Evolutionary conservation across 2,329 filamentous ascomycete genomes (phyloP).

Genomic region (Aspergillus alliaceus): DNA sequence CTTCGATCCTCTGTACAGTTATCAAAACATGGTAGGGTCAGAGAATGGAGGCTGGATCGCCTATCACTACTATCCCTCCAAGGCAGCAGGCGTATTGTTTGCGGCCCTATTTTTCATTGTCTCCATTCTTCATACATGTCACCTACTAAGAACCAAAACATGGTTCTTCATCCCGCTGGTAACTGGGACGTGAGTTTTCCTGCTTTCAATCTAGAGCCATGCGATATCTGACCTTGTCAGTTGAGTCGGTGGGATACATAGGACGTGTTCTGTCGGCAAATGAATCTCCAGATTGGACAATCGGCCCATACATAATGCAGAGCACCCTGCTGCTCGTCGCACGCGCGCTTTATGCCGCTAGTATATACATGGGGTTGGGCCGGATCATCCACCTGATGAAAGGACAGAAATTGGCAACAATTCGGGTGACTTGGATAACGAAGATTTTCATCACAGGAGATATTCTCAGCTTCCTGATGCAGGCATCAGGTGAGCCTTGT

Average conservation of each 20-base stretch:
- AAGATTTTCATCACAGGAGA: slow-evolving; percentile 31
- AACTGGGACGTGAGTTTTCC: slow-evolving; percentile 36
- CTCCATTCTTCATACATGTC: slow-evolving; percentile 21
- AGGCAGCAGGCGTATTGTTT: slow-evolving; percentile 24
- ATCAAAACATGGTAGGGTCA: neutral
- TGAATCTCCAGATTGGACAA: slow-evolving; percentile 29
- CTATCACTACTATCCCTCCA: slow-evolving; percentile 27
- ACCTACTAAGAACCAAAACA: slow-evolving; percentile 22
- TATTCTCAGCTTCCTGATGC: slow-evolving; percentile 31
- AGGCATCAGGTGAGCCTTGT: slow-evolving; percentile 23
- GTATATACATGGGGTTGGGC: slow-evolving; percentile 29
- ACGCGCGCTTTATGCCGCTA: slow-evolving; percentile 26
- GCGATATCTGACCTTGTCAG: slow-evolving; percentile 25
- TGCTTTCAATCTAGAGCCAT: neutral
- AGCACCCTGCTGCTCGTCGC: slow-evolving; percentile 27
- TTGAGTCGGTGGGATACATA: slow-evolving; percentile 55
- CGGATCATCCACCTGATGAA: slow-evolving; percentile 24
- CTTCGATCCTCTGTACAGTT: neutral
- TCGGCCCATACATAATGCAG: slow-evolving; percentile 27
- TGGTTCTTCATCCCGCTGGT: slow-evolving; percentile 30
- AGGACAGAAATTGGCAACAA: slow-evolving; percentile 19
- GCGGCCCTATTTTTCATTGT: slow-evolving; percentile 21
- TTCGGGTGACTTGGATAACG: slow-evolving; percentile 26
- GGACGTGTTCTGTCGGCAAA: slow-evolving; percentile 47
- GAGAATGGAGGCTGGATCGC: slow-evolving; percentile 10